A percentile compares a stretch with the other conserved stretches of the same genome.
These are phyloP conservation scores for Asterionellopsis glacialis DNA, from an alignment of 108 stramenopile species.

Conservation along the genomic window DNA sequence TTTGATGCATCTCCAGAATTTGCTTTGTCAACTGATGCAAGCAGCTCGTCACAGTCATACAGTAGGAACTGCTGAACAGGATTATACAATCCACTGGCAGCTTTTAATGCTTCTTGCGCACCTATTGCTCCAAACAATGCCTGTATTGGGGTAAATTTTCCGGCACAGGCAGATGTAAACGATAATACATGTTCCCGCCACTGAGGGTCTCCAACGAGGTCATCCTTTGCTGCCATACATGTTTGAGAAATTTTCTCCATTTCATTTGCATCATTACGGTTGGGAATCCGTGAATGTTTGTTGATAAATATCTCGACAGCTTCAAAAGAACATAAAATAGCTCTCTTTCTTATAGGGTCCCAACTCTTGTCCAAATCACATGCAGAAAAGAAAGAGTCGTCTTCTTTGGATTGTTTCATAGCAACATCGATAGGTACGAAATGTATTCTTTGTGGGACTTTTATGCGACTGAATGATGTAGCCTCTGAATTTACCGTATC, in stretches of 20 bases:
- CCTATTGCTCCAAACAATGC: conserved; percentile 75
- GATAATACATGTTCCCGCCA: neutral
- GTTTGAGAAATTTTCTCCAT: conserved; percentile 14
- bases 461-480: conserved; percentile 56
- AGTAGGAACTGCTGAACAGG: conserved; percentile 82
- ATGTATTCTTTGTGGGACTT: conserved; percentile 41
- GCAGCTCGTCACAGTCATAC: conserved; percentile 88
- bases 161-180: conserved; percentile 37
- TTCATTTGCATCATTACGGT: conserved; percentile 9
- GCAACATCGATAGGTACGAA: conserved; percentile 57
- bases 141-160: conserved; percentile 77
- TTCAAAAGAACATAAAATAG: conserved; percentile 57
- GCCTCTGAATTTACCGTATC: conserved; percentile 28
- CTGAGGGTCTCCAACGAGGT: neutral
- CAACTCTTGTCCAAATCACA: conserved; percentile 86
- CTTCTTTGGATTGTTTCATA: conserved; percentile 13
- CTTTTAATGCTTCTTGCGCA: conserved; percentile 85
- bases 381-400: conserved; percentile 55
- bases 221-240: neutral
- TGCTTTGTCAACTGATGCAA: conserved; percentile 15
- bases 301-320: conserved; percentile 54
- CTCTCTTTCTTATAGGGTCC: conserved; percentile 50
- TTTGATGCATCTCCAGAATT: conserved; percentile 5
- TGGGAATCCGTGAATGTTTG: conserved; percentile 38
- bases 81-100: conserved; percentile 76